Percentiles rank a stretch among this genome's conserved stretches.
Conservation (phyloP, 1,284 basidiomycete species). For the Sphaerobolus stellatus region DNA sequence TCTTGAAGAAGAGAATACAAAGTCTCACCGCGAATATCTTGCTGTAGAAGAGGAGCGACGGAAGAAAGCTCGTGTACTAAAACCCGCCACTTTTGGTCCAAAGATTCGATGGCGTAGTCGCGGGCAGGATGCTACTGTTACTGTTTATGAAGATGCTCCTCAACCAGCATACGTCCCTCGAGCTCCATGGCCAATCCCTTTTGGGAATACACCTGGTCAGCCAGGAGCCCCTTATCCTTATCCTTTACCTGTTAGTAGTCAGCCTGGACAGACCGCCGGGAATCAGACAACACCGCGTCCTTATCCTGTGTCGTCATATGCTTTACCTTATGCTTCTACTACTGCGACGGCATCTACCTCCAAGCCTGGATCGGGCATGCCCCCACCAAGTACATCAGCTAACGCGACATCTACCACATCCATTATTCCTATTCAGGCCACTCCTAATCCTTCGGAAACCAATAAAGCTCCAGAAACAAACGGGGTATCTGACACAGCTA, state of each 20-base stretch:
- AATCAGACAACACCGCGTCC: conserved; percentile 15
- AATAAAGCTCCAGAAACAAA: too few relatives aligned
- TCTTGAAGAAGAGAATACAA: conserved; percentile 80
- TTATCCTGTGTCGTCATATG: conserved; percentile 3
- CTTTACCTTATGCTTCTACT: conserved; percentile 3
- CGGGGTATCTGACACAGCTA: too few relatives aligned
- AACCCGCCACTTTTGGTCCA: conserved; percentile 63
- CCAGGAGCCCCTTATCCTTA: conserved; percentile 4
- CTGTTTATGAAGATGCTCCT: conserved; percentile 16
- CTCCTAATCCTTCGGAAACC: too few relatives aligned
- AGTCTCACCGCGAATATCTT: conserved; percentile 77
- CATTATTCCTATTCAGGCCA: too few relatives aligned
- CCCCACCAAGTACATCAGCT: too few relatives aligned
- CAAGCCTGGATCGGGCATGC: too few relatives aligned
- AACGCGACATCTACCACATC: too few relatives aligned
- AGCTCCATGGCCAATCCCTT: conserved; percentile 3
- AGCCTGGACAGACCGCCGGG: conserved; percentile 23
- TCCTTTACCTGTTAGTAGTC: conserved; percentile 3
- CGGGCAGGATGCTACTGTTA: conserved; percentile 51
- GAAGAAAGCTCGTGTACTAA: conserved; percentile 59
- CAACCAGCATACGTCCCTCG: conserved; percentile 12
- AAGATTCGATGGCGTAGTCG: conserved; percentile 73
- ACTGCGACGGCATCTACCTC: not conserved
- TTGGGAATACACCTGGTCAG: conserved; percentile 1
- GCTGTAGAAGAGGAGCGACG: conserved; percentile 79